Base-by-base conservation (phyloP, 352 stramenopile genomes). In the Detonula confervacea region DNA sequence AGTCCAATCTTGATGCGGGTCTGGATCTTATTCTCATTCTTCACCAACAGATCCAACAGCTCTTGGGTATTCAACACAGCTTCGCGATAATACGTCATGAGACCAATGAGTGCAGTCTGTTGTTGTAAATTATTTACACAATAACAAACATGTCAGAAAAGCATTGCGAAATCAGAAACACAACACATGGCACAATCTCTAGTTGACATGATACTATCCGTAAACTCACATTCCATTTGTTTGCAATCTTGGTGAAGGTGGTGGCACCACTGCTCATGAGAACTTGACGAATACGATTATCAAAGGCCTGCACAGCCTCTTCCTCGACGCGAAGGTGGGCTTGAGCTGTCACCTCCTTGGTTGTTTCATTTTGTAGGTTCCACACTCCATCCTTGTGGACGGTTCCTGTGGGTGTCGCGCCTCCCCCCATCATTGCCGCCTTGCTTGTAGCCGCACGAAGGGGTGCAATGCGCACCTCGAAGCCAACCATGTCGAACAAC, bases 21-120 rank as follows among this genome's bases (percentile, higher is more conserved):
- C 86, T 99, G 98, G 75, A 99, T 99, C 91, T 99, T 99, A 89
- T 99, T 99, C 80, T 99, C 98, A 81, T 98, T 99, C 88, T 99
- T 99, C 16, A 99, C 98, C 6, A 99, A 90, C 37, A 99, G 83
- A 87, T 99, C 98, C 46, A 99, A 90, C n/a, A 99, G 90, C 82
- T 99, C 97, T 87, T 99, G 97, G 2, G 97, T 99, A 82, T 99
- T 98, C 16, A 99, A 93, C 7, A 99, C 98, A 46, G 97, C 97
- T 86, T 99, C 98, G 29, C 98, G 95, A 84, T 98, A 99, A 86
- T 99, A 99, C 20, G 97, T 99, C 97, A 99, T 99, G 29, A 99
- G 90, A 20, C 90, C 90, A 74, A 95, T 95, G 24, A 94, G 71
- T 3, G 90, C 88, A 30, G 90, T 95, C 33, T 42, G 33, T 42